Base-by-base conservation (phyloP, 2,329 filamentous ascomycete species). In the Fusarium sulawesiense region DNA sequence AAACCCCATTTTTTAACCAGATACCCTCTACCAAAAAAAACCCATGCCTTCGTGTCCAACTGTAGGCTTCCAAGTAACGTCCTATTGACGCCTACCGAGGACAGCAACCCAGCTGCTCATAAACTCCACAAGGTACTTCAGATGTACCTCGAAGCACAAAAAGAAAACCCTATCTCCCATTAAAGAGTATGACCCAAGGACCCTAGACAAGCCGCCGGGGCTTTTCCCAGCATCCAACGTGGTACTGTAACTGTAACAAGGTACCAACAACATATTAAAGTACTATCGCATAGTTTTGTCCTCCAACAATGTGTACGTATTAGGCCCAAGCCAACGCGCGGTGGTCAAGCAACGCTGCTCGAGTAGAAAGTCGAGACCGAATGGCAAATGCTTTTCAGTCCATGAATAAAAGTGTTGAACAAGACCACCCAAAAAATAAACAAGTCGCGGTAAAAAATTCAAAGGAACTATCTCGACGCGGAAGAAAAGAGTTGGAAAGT, bases 171-270 rank as follows among this genome's bases (percentile, higher is more conserved):
- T 73, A 66, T 30, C 48, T 57, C 66, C 68, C 63, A 75, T 73
- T 73, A 73, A 66, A 64, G 63, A 64, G 60, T 57, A 58, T 63
- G 58, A 61, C 64, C 72, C 66, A 68, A 73, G 63, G 64, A 72
- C 63, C 70, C 56, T 72, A 69, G 54, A 64, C 66, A 74, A 78
- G 76, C 78, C 78, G 69, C 78, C 78, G 72, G 78, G 78, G 78
- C 75, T 77, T 70, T 64, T 70, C 70, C 73, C 67, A 57, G 72
- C 71, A 69, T 64, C 70, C 61, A 56, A 70, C 65, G 72, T 73
- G 53, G 73, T 57, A 68, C 65, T 55, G 73, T 53, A 60, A 61
- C 59, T 55, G 73, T 51, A 60, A 62, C 59, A 64, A 66, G 64
- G 59, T 51, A 69, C 64, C 45, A 72, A 66, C 64, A 72, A 59